These are phyloP conservation scores for Beta vulgaris DNA, from an alignment of 148 eudicot genomes.

Conservation along the genomic window DNA sequence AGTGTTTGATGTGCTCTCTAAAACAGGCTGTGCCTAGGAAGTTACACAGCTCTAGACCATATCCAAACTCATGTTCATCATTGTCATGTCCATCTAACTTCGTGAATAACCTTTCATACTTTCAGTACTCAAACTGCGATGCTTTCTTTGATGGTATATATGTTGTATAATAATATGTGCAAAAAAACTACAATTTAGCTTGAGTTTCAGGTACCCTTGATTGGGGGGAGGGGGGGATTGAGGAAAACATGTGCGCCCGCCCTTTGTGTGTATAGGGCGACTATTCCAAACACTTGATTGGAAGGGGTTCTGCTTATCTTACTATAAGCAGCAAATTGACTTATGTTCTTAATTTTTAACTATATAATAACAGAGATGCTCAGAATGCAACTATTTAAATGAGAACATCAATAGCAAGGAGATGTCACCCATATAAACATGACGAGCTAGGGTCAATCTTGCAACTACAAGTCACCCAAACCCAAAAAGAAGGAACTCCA, in stretches of 20 bases:
- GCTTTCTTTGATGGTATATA: too few species aligned
- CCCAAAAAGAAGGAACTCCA: too few species aligned
- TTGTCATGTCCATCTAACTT: background rate
- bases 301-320: background rate
- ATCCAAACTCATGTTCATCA: background rate
- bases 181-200: slow-evolving; percentile 1
- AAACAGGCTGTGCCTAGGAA: slow-evolving; percentile 61
- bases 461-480: too few species aligned
- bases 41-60: background rate
- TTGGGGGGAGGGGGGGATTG: too few species aligned
- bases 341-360: background rate
- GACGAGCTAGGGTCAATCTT: too few species aligned
- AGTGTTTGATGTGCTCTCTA: slow-evolving; percentile 2
- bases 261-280: background rate
- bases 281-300: background rate
- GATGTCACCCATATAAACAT: too few species aligned
- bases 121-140: background rate
- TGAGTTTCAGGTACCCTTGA: too few species aligned
- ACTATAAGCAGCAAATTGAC: background rate
- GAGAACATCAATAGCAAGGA: too few species aligned
- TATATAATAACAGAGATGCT: background rate
- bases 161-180: background rate
- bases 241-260: background rate
- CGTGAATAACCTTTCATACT: background rate
- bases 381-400: too few species aligned